A percentile compares a stretch with the other conserved stretches of the same genome.
phyloP scores from a whole-genome alignment of 306 rosid genomes.

The Sophora flavescens region DNA sequence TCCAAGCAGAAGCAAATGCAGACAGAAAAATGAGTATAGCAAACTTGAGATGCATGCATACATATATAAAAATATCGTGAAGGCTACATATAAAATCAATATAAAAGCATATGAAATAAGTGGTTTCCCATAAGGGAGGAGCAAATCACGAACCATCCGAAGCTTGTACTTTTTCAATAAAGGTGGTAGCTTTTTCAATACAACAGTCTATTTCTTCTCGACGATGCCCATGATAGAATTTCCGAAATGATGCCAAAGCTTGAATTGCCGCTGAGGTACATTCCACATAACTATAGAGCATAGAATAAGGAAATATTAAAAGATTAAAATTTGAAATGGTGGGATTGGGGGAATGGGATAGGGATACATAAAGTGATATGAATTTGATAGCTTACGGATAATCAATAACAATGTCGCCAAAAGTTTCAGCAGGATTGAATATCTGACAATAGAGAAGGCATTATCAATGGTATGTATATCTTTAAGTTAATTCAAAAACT shows the following conservation, averaged over 20 bases:
- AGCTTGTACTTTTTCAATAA: too few species aligned
- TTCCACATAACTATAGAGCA: slow-evolving; percentile 75
- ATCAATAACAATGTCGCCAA: slow-evolving; percentile 96
- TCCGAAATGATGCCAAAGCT: slow-evolving; percentile 69
- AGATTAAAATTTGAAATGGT: slow-evolving; percentile 18
- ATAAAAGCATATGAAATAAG: too few species aligned
- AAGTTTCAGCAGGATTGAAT: slow-evolving; percentile 94
- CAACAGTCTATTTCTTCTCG: slow-evolving; percentile 66
- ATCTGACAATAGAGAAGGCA: slow-evolving; percentile 62
- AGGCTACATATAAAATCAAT: too few species aligned
- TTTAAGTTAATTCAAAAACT: slow-evolving; percentile 15
- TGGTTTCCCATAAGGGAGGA: too few species aligned
- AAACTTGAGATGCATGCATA: slow-evolving; percentile 38
- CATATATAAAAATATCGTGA: too few species aligned
- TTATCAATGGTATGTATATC: slow-evolving; percentile 17
- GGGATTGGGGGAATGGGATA: slow-evolving; percentile 10
- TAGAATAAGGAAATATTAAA: slow-evolving; percentile 28
- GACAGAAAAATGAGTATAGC: slow-evolving; percentile 5
- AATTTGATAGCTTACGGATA: slow-evolving; percentile 75
- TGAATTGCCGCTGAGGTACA: slow-evolving; percentile 93
- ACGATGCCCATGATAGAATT: slow-evolving; percentile 71
- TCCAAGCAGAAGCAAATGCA: slow-evolving; percentile 34
- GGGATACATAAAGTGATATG: slow-evolving; percentile 30
- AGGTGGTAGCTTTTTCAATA: slow-evolving; percentile 61
- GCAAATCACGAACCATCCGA: too few species aligned